Conservation (phyloP, 768 basidiomycete genomes). For the Agrocybe pediades region DNA sequence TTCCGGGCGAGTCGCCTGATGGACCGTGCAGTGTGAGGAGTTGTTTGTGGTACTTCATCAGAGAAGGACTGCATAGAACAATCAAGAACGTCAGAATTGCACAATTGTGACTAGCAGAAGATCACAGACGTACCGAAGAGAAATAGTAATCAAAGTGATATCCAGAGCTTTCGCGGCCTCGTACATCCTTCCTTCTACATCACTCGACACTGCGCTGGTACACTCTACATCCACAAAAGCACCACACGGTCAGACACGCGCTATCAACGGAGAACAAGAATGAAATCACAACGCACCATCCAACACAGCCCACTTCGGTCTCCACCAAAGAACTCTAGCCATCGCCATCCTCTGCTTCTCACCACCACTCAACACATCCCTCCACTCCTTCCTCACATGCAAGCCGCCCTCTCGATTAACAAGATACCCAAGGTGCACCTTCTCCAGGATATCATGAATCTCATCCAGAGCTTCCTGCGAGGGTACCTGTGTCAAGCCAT, state of each 20-base stretch:
- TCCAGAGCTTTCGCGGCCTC: conserved; percentile 86
- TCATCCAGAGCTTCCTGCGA: conserved; percentile 55
- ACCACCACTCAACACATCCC: conserved; percentile 92
- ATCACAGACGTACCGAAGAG: conserved; percentile 59
- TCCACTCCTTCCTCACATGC: conserved; percentile 91
- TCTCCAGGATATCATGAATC: conserved; percentile 74
- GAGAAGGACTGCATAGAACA: conserved; percentile 59
- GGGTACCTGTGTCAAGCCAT: not conserved
- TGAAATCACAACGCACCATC: conserved; percentile 60
- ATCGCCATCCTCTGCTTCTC: conserved; percentile 98
- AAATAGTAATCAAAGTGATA: conserved; percentile 93
- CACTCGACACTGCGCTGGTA: conserved; percentile 93
- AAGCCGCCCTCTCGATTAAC: conserved; percentile 89
- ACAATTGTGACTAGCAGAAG: not conserved
- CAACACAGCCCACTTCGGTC: conserved; percentile 79
- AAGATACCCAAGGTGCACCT: conserved; percentile 83
- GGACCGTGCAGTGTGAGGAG: conserved; percentile 81
- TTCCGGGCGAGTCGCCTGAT: conserved; percentile 44
- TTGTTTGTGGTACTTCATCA: conserved; percentile 89
- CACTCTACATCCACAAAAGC: conserved; percentile 60
- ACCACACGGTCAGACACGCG: too few species aligned
- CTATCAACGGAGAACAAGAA: not conserved
- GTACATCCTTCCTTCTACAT: conserved; percentile 96
- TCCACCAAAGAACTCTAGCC: conserved; percentile 91
- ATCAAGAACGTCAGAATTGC: not conserved